Conservation (phyloP, 2,329 filamentous ascomycete species). For the Venturia asperata region DNA sequence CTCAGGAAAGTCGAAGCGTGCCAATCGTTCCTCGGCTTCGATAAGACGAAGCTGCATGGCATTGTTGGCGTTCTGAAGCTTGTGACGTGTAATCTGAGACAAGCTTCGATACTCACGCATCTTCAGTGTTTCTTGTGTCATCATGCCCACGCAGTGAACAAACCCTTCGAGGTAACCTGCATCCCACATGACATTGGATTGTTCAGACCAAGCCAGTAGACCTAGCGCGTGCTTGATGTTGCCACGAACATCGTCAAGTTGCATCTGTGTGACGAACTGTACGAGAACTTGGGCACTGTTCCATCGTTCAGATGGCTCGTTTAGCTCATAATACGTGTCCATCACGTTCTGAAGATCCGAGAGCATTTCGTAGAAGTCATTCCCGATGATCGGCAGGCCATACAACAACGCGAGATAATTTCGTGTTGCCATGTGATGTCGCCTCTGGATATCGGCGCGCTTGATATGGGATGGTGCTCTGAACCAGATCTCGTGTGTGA, state of each 20-base stretch:
- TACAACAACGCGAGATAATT: constrained; percentile 63
- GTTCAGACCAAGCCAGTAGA: constrained; percentile 59
- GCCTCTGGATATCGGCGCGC: constrained; percentile 42
- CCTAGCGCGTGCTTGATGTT: constrained; percentile 54
- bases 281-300: constrained; percentile 53
- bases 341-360: constrained; percentile 56
- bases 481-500: constrained; percentile 52
- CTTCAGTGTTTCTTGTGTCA: constrained; percentile 38
- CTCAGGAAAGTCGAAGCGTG: constrained; percentile 53
- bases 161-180: constrained; percentile 63
- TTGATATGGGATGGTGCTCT: constrained; percentile 47
- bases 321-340: constrained; percentile 46
- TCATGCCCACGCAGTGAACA: constrained; percentile 58
- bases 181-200: constrained; percentile 54
- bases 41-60: constrained; percentile 57
- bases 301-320: constrained; percentile 32
- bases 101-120: constrained; percentile 51
- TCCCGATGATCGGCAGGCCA: constrained; percentile 54
- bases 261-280: constrained; percentile 52
- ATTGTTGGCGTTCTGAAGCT: constrained; percentile 55
- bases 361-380: constrained; percentile 57
- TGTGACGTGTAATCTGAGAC: constrained; percentile 54
- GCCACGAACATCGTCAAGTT: constrained; percentile 58
- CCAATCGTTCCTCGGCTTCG: constrained; percentile 55
- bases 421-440: constrained; percentile 58